phyloP scores from a whole-genome alignment of 1,284 basidiomycete species.

The Wolfiporia cocos region DNA sequence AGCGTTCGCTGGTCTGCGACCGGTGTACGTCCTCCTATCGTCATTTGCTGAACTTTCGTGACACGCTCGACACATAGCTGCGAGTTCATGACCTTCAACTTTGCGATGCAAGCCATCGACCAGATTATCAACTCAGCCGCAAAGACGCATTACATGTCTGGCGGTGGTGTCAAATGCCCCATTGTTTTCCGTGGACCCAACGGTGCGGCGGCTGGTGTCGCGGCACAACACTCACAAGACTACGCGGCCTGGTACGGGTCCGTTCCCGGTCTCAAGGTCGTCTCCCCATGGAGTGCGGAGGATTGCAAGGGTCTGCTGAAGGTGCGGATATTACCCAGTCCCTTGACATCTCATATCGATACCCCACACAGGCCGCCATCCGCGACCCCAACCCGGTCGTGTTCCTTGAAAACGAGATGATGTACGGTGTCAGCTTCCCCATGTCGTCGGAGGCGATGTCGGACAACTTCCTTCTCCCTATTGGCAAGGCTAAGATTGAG shows the following conservation, averaged over 20 bases:
- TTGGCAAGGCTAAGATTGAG: constrained; percentile 98
- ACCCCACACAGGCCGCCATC: constrained; percentile 70
- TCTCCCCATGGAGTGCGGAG: constrained; percentile 95
- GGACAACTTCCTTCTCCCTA: constrained; percentile 91
- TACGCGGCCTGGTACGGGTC: constrained; percentile 95
- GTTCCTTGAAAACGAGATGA: constrained; percentile 98
- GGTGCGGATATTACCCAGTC: constrained; percentile 34
- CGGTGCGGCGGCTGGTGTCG: constrained; percentile 97
- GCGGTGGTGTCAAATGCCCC: constrained; percentile 95
- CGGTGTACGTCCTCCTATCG: constrained; percentile 54
- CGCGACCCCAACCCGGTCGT: constrained; percentile 98
- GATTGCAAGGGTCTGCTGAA: constrained; percentile 99
- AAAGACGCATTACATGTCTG: constrained; percentile 99
- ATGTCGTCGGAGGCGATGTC: constrained; percentile 94
- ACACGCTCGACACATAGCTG: constrained; percentile 46
- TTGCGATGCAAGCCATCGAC: constrained; percentile 97
- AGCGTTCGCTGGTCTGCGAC: constrained; percentile 89
- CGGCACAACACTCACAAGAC: constrained; percentile 90
- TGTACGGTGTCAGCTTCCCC: constrained; percentile 96
- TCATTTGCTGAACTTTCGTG: too few relatives aligned
- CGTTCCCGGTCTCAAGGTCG: constrained; percentile 95
- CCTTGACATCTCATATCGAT: constrained; percentile 4
- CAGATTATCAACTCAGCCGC: constrained; percentile 99
- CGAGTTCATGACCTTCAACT: constrained; percentile 99
- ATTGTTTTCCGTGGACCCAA: constrained; percentile 99